These are phyloP conservation scores for Lipomyces sp. DNA, from an alignment of 805 yeast species.

Conservation along the genomic window DNA sequence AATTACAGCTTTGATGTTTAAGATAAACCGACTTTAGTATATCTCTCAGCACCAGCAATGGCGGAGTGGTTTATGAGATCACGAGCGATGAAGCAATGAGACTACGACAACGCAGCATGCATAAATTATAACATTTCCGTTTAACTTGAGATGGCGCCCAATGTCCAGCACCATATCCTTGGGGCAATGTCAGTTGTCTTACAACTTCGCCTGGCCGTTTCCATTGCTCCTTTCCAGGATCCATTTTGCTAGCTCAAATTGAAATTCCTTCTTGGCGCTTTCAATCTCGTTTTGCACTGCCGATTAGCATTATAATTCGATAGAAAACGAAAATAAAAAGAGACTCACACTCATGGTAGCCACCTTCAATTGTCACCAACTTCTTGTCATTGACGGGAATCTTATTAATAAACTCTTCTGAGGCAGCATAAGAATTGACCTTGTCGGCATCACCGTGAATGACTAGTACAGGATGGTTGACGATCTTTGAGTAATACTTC, in stretches of 20 bases:
- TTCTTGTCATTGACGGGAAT: conserved; percentile 38
- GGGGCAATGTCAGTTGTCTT: neutral
- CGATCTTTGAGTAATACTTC: conserved; percentile 40
- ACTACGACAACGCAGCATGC: too few species aligned
- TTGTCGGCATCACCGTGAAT: conserved; percentile 44
- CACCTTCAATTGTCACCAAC: conserved; percentile 36
- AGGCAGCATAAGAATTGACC: conserved; percentile 32
- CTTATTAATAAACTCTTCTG: conserved; percentile 37
- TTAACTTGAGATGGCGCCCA: too few species aligned
- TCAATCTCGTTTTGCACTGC: conserved; percentile 19
- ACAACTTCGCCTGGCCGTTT: neutral
- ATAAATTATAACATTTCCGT: too few species aligned
- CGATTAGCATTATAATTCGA: neutral
- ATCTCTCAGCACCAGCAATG: too few species aligned
- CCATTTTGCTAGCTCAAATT: conserved; percentile 14
- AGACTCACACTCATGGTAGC: conserved; percentile 38
- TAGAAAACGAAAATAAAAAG: neutral
- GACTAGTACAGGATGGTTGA: conserved; percentile 46
- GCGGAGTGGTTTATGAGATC: too few species aligned
- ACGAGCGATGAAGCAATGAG: too few species aligned
- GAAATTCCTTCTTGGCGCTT: conserved; percentile 12
- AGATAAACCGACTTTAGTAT: too few species aligned
- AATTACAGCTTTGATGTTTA: too few species aligned
- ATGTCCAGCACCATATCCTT: too few species aligned
- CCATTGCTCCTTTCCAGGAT: neutral